Evolutionary conservation across 1,139 yeast species (phyloP).

Genomic region (Neolecta irregularis): DNA sequence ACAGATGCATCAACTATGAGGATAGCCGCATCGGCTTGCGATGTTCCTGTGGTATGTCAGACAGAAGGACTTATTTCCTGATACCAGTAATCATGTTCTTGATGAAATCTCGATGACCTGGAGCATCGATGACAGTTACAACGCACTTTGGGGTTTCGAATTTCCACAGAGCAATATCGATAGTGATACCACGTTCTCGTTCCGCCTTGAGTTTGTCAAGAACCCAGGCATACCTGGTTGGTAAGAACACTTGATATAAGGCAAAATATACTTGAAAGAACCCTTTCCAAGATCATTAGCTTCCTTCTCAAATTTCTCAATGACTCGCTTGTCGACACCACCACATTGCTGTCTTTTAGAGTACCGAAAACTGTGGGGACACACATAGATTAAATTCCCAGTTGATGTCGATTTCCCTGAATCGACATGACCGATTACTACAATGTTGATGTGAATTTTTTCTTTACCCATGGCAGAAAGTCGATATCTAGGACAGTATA

Average conservation of each 20-base stretch:
- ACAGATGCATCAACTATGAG: slow-evolving; percentile 80
- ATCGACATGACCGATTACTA: slow-evolving; percentile 99
- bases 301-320: slow-evolving; percentile 97
- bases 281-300: slow-evolving; percentile 97
- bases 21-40: slow-evolving; percentile 88
- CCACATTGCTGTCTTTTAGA: slow-evolving; percentile 92
- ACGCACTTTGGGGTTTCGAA: slow-evolving; percentile 91
- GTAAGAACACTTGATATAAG: too few relatives aligned
- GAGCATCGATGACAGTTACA: slow-evolving; percentile 87
- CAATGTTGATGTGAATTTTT: slow-evolving; percentile 96
- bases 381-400: slow-evolving; percentile 97
- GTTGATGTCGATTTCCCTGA: slow-evolving; percentile 97
- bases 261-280: slow-evolving; percentile 95
- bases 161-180: slow-evolving; percentile 88
- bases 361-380: too few relatives aligned
- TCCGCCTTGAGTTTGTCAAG: slow-evolving; percentile 91
- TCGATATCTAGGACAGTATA: slow-evolving; percentile 8
- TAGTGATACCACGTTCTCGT: slow-evolving; percentile 95
- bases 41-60: too few relatives aligned
- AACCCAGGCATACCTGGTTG: slow-evolving; percentile 98
- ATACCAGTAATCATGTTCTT: slow-evolving; percentile 87
- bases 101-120: slow-evolving; percentile 96
- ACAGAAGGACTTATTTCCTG: too few relatives aligned
- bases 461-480: slow-evolving; percentile 76
- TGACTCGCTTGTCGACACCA: slow-evolving; percentile 84